These are phyloP conservation scores for Porcisia hertigi DNA, from an alignment of 208 protist species.

Conservation along the genomic window DNA sequence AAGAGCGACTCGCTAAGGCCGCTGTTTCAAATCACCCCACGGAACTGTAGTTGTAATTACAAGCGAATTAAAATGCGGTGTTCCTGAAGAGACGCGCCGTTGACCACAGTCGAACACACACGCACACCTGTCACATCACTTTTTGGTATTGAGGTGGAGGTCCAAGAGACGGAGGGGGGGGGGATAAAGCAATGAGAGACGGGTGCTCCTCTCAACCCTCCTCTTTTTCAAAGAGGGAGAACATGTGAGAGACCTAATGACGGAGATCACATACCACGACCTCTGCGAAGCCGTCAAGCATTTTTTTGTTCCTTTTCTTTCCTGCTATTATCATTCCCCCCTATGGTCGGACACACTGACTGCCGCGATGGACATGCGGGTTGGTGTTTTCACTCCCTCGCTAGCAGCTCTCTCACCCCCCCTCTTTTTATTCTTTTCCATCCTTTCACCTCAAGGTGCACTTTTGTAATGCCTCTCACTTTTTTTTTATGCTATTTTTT, in stretches of 20 bases:
- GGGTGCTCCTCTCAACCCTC: neutral
- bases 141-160: neutral
- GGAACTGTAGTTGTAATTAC: neutral
- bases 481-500: neutral
- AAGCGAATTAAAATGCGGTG: neutral
- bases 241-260: too few relatives aligned
- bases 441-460: neutral
- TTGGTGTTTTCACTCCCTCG: too few relatives aligned
- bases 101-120: neutral
- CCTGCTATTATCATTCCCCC: too few relatives aligned
- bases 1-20: slow-evolving; percentile 32
- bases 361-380: too few relatives aligned
- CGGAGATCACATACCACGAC: too few relatives aligned
- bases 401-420: too few relatives aligned
- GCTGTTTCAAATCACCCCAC: neutral
- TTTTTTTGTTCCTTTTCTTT: too few relatives aligned
- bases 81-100: neutral
- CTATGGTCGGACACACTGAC: too few relatives aligned
- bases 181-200: neutral
- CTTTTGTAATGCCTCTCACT: neutral
- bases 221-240: neutral
- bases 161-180: neutral
- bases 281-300: too few relatives aligned
- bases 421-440: too few relatives aligned
- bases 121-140: neutral